Evolutionary conservation across 2,329 filamentous ascomycete species (phyloP), one percentile per base, ranked within the genome.

Genomic region (Tolypocladium sp.): DNA sequence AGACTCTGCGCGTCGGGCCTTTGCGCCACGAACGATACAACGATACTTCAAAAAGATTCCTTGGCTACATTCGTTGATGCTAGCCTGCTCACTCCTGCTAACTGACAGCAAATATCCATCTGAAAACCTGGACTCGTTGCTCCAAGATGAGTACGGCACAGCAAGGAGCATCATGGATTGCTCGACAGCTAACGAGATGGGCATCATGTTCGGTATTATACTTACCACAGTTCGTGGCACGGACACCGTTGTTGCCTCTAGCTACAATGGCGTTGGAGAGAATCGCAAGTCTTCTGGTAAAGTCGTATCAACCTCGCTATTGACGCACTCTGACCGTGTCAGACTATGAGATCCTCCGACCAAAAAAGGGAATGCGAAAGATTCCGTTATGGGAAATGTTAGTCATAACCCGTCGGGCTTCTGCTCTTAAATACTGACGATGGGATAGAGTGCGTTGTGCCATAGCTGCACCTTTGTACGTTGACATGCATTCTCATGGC

Each of bases 391-490:
- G 41, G 41, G 20, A 42, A 9, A 20, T 42, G 41, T 42, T 7
- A n/a, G 41, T 42, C n/a, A 2, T 42, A 30, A 30, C 27, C 27
- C 4, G 27, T 30, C 27, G 27, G 27, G 5, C 3, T 30, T 30
- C 27, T 30, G 3, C 27, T 30, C 27, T 3, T 30, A 30, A 30
- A 30, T 30, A 41, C 51, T 42, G 51, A 40, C 22, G 10, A 7
- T 42, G 20, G 6, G 7, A 27, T 41, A 63, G 62, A 15, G 42
- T 62, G 15, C 61, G 61, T 40, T 60, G 60, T 35, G 59, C 57
- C 44, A 63, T 59, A 49, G 63, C 62, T 30, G 63, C 63, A 27
- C 62, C 62, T 22, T 63, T 58, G 62, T 63, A 63, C 57, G 60
- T 55, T 55, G 35, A 30, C 27, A 30, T 30, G 27, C 27, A 30